Base-by-base conservation (phyloP, 1,284 basidiomycete species). In the Ustilago shanxiensis region DNA sequence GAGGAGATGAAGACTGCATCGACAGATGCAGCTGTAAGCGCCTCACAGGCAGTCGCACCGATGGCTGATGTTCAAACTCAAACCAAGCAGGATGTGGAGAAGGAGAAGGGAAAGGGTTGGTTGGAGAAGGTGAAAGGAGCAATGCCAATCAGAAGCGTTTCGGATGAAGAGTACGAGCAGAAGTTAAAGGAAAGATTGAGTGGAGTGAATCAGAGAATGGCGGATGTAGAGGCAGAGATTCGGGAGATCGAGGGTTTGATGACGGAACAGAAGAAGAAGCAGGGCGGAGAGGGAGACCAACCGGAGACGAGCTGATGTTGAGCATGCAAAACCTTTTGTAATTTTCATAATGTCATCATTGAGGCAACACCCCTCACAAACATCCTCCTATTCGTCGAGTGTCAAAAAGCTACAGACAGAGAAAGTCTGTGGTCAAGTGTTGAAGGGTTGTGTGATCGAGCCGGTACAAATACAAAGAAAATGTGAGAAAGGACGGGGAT, bases 101-200 rank as follows among this genome's bases (percentile, higher is more conserved):
- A 60, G 20, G n/a, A 60, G 14, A 33, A 5, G 16, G 31, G 29
- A 3, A 55, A 59, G 31, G 55, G 41, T 14, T 77, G 62, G 64
- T 37, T 72, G 28, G 24, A n/a, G 8, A 65, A 68, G 39, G 54
- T 77, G 29, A 69, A 67, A 28, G 51, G 31, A 2, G 51, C 49
- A 6, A 65, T 77, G 62, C 78, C 78, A 44, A 69, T 79, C 39
- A 26, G 66, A n/a, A 71, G 66, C 50, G 59, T 79, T 22, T 69
- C 75, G 39, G 76, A 79, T 49, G 67, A 79, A 44, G 75, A 79
- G 68, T 79, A 79, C 45, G 74, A 78, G 65, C 22, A 26, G 9
- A 78, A 73, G 52, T 45, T 79, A 20, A 60, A 68, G 41, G 61
- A 61, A 24, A 54, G 70, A 39, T 47, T 79, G 39, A 51, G 26